Base-by-base conservation (phyloP, 305 asterid genomes). In the Euphrasia arctica region DNA sequence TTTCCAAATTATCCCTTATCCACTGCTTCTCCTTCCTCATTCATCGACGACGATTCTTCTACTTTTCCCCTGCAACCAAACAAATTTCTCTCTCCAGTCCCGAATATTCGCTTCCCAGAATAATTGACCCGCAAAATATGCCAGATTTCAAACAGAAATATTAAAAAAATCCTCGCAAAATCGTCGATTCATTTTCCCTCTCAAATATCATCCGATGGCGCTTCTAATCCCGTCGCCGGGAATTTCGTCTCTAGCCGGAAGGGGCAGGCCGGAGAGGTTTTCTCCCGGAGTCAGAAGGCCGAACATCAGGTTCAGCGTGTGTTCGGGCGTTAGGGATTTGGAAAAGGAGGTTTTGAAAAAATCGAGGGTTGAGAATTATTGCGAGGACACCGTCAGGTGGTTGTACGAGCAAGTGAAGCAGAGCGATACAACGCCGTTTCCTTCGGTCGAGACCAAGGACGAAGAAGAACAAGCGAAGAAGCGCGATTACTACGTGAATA, bases 401-500 rank as follows among this genome's bases (percentile, higher is more conserved):
- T 62, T 83, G 82, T 71, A 72, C 52, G 86, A 79, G 27, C 84
- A 72, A 66, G 85, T 83, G 80, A 79, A 79, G 82, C 77, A 66
- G 79, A 74, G 60, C 11, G 80, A 72, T 45, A 72, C 82, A 50
- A 34, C 78, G 63, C 72, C 82, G 70, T 68, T 68, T 56, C 60
- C 85, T 45, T n/a, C 79, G 47, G 72, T 66, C 18, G 72, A 73
- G 71, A 69, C 58, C 0, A 67, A 63, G 41, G 89, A 82, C 39
- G 88, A 87, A 49, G 95, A 89, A 58, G 96, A 25, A 25, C 27
- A 89, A 58, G 86, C 70, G 2, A 82, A 84, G 74, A 91, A 75
- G 83, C 84, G 75, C 81, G 86, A 89, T 78, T 91, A 83, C 64
- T 79, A 89, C 72, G 73, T 91, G 74, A 91, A 91, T 79, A 77